Evolutionary conservation across 2,329 filamentous ascomycete species (phyloP), one percentile per base, ranked within the genome.

Genomic region (Truncatella angustata): DNA sequence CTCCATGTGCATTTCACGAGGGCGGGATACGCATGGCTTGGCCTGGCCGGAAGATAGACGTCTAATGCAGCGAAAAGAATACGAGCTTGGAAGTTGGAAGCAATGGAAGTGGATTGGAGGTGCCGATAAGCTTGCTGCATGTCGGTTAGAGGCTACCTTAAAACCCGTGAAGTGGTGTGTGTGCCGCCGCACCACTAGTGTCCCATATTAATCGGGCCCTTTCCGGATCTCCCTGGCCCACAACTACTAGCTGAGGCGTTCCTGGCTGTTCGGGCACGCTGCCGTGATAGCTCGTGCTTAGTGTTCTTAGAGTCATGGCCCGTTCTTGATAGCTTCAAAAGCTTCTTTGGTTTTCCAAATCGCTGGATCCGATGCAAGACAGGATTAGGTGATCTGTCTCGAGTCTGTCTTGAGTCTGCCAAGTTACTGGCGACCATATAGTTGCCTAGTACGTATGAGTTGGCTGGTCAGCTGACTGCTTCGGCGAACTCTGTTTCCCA

Each of bases 261-360:
- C 40, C 40, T 44, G 40, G 24, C 40, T 23, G 40, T 23, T 44
- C 14, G 40, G 16, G 40, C 40, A 24, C 40, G 40, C 20, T 44
- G 24, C 20, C 24, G 40, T 44, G 10, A 23, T 26, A 24, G 12
- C 10, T 44, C 16, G 14, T 16, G 11, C n/a, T 40, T 44, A 44
- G 40, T 18, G 7, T 16, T 18, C 21, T 16, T 44, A 44, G 16
- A 44, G 40, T 44, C 24, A 14, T 28, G 21, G 11, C 10, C 40
- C 40, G 21, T n/a, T 28, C 21, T n/a, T 23, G 40, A 40, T 14
- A 26, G 40, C 28, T 26, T 44, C 23, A 44, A 44, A 28, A 6
- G 21, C 16, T n/a, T 21, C 16, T 26, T 24, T 7, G 21, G 20
- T 44, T 12, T 16, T 44, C 5, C 3, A 6, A 24, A 23, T 44